Conservation (phyloP, 192 early-diverging fungal species). For the Backusella sp. region DNA sequence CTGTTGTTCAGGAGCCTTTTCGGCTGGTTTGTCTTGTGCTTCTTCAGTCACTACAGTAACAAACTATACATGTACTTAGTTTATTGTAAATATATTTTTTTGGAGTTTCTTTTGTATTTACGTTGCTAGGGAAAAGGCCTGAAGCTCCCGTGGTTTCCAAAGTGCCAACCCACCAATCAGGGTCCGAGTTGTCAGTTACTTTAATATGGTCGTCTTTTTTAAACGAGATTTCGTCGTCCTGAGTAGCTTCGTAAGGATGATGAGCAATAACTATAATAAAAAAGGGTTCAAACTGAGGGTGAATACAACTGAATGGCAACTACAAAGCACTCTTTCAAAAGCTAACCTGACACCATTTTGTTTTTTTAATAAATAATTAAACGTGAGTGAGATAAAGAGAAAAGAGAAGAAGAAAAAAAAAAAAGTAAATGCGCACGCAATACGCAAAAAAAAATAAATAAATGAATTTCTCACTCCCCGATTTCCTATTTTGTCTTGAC, state of each 20-base stretch:
- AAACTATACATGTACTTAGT: slow-evolving; percentile 14
- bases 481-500: background rate
- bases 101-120: slow-evolving; percentile 10
- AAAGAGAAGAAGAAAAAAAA: background rate
- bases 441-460: background rate
- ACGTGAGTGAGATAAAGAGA: background rate
- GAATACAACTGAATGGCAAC: background rate
- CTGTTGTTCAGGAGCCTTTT: background rate
- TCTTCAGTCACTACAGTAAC: slow-evolving; percentile 3
- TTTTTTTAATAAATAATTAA: background rate
- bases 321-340: background rate
- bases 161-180: slow-evolving; percentile 51
- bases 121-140: slow-evolving; percentile 51
- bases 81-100: background rate
- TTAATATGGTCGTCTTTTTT: slow-evolving; percentile 54
- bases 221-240: slow-evolving; percentile 64
- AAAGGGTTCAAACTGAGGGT: background rate
- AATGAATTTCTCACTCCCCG: background rate
- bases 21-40: background rate
- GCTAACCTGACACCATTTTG: background rate
- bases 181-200: slow-evolving; percentile 55
- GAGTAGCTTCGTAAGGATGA: slow-evolving; percentile 54
- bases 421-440: background rate
- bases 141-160: slow-evolving; percentile 25
- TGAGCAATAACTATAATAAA: slow-evolving; percentile 29